A percentile compares a stretch with the other conserved stretches of the same genome.
These are phyloP conservation scores for Arthrobotrys entomopaga DNA, from an alignment of 2,329 filamentous ascomycete species.

Conservation along the genomic window DNA sequence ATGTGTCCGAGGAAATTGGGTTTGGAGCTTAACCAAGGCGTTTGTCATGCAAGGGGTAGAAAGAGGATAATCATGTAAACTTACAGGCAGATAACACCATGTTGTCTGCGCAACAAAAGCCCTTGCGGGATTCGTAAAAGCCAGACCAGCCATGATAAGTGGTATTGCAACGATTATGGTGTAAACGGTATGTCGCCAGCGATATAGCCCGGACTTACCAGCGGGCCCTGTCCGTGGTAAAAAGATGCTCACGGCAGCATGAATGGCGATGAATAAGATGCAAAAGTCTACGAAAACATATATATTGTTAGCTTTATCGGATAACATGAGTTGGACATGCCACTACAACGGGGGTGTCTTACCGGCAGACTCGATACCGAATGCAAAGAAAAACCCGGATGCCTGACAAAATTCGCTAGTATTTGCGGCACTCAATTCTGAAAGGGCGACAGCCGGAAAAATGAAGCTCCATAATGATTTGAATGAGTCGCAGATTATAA, in stretches of 20 bases:
- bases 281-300: conserved; percentile 68
- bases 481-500: conserved; percentile 77
- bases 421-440: conserved; percentile 66
- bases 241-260: conserved; percentile 78
- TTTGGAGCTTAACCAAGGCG: conserved; percentile 1
- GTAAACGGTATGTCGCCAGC: conserved; percentile 72
- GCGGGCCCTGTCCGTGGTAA: conserved; percentile 63
- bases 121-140: conserved; percentile 69
- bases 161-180: conserved; percentile 70
- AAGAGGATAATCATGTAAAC: background rate
- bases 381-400: conserved; percentile 74
- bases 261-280: conserved; percentile 77
- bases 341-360: conserved; percentile 53
- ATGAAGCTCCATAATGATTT: conserved; percentile 76
- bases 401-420: conserved; percentile 72
- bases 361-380: conserved; percentile 75
- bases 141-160: conserved; percentile 70
- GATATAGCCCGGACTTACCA: conserved; percentile 74
- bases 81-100: conserved; percentile 74
- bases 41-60: conserved; percentile 1
- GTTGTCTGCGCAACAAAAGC: conserved; percentile 73
- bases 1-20: conserved; percentile 4
- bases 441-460: conserved; percentile 71
- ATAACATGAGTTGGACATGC: background rate
- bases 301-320: conserved; percentile 6